Evolutionary conservation across 345 rosid genomes (phyloP).

Genomic region (Gossypium stocksii): DNA sequence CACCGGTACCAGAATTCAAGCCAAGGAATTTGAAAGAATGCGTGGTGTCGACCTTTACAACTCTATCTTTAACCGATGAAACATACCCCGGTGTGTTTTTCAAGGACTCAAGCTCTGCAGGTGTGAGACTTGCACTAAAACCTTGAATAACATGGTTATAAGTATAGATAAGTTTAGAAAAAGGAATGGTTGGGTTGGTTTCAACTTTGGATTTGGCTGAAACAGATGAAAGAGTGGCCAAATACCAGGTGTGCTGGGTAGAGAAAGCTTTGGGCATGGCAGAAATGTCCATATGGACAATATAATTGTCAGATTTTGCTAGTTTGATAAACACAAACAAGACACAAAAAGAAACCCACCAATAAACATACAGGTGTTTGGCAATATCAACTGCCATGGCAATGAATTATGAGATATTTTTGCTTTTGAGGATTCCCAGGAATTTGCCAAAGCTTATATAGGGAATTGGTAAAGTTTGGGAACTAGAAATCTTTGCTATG

Average conservation of each 20-base stretch:
- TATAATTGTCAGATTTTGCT: constrained; percentile 31
- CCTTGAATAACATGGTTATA: constrained; percentile 39
- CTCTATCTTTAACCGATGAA: constrained; percentile 29
- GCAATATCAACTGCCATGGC: constrained; percentile 13
- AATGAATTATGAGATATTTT: background rate
- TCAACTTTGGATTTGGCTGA: background rate
- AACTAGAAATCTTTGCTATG: background rate
- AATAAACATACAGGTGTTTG: background rate
- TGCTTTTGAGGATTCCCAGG: background rate
- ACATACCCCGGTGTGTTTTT: constrained; percentile 34
- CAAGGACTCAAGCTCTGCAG: constrained; percentile 30
- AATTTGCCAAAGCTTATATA: background rate
- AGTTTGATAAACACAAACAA: background rate
- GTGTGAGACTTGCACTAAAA: constrained; percentile 40
- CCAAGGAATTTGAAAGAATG: constrained; percentile 33
- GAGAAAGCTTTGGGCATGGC: constrained; percentile 43
- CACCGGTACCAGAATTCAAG: constrained; percentile 27
- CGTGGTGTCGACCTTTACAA: constrained; percentile 38
- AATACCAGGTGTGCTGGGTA: constrained; percentile 35
- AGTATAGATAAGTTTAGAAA: constrained; percentile 33
- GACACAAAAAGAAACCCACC: constrained; percentile 7
- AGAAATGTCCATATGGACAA: constrained; percentile 44
- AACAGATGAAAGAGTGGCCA: constrained; percentile 32
- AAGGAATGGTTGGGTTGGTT: background rate
- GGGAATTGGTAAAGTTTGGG: background rate